phyloP scores from a whole-genome alignment of 2,329 filamentous ascomycete species.

The Talaromyces sp. region DNA sequence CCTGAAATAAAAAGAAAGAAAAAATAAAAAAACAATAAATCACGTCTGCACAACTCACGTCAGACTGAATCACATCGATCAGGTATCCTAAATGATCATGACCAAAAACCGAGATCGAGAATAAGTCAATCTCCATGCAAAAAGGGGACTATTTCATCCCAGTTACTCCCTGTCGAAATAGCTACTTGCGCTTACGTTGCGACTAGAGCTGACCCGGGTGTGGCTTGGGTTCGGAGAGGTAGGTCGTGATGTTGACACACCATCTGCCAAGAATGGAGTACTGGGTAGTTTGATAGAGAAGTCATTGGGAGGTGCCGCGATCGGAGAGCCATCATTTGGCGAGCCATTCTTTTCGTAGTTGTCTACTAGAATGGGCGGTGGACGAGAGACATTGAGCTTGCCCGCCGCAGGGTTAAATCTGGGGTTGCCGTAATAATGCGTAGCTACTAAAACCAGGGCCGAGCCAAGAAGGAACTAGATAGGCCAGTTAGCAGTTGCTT shows the following conservation, averaged over 20 bases:
- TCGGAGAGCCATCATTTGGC: slow-evolving; percentile 42
- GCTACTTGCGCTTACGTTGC: slow-evolving; percentile 34
- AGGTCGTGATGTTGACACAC: slow-evolving; percentile 57
- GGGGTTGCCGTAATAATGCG: slow-evolving; percentile 78
- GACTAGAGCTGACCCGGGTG: slow-evolving; percentile 43
- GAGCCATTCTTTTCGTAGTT: slow-evolving; percentile 75
- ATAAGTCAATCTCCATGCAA: not conserved
- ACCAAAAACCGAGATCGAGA: not conserved
- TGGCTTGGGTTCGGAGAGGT: slow-evolving; percentile 55
- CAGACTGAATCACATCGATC: slow-evolving; percentile 16
- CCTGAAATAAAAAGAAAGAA: no score
- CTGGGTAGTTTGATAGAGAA: slow-evolving; percentile 50
- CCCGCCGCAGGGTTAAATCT: slow-evolving; percentile 18
- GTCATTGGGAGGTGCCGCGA: slow-evolving; percentile 42
- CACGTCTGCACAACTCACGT: not conserved
- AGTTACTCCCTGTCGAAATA: slow-evolving; percentile 43
- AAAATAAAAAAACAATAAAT: slow-evolving; percentile 2
- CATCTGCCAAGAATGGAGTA: slow-evolving; percentile 52
- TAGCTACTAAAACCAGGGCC: slow-evolving; percentile 74
- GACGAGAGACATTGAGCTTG: slow-evolving; percentile 56
- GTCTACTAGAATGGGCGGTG: slow-evolving; percentile 59
- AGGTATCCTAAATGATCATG: slow-evolving; percentile 20
- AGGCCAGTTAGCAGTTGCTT: slow-evolving; percentile 13
- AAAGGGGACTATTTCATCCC: slow-evolving; percentile 4
- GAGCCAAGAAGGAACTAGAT: slow-evolving; percentile 80